Base-by-base conservation (phyloP, 2,329 filamentous ascomycete species). In the Colletotrichum musae region DNA sequence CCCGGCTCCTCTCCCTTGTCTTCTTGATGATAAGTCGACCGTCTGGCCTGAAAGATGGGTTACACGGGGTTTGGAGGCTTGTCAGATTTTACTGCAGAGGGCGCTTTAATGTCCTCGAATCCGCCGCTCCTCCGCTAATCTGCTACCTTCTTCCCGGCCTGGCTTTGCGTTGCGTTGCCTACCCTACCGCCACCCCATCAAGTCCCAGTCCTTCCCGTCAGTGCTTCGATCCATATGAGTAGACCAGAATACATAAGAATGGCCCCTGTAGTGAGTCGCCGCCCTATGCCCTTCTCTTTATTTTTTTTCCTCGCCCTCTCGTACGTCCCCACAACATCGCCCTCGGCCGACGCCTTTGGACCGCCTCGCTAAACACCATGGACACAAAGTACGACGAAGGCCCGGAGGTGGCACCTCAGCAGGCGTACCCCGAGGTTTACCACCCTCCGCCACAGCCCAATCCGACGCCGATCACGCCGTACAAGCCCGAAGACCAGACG, bases 301-400 rank as follows among this genome's bases (percentile, higher is more conserved):
- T 39, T 28, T 13, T 52, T 18, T 58, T 39, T 52, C 56, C 51
- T 24, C 16, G 57, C 39, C 36, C 63, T 53, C 58, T 52, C 24
- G 21, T 24, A 24, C 21, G 21, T 50, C 57, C 47, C 50, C 1
- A 24, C 16, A 50, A 36, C 26, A n/a, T 64, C 41, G 5, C 47
- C n/a, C 32, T 39, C 18, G 28, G 51, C 56, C 61, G 51, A 36
- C 24, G 9, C 36, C 5, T 13, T 16, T n/a, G 39, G 48, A 56
- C 32, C 57, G n/a, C 50, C 43, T 18, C n/a, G 48, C 62, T 57
- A 52, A 60, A 52, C 26, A 58, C 28, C 41, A 63, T 50, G 52
- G 21, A 51, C 57, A 43, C 58, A n/a, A 45, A 70, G 47, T 68
- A 68, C 36, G 68, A 70, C 28, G 64, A 70, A 68, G 68, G 68